Base-by-base conservation (phyloP, 2,329 filamentous ascomycete genomes). In the Aspergillus cejpii region DNA sequence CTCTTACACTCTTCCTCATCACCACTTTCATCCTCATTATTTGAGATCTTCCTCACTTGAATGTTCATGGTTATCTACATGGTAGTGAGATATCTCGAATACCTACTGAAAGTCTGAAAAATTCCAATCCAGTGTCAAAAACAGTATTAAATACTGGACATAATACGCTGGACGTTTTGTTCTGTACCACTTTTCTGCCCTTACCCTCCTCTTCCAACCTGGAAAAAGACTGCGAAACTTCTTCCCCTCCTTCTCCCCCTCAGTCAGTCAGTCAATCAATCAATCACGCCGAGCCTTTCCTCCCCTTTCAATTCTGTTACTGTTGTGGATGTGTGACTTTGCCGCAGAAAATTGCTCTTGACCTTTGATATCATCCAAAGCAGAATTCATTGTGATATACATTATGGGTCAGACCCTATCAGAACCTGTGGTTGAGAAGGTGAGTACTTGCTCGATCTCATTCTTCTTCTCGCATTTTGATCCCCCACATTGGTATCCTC, bases 371-470 rank as follows among this genome's bases (percentile, higher is more conserved):
- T 47, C 29, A 29, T 37, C 42, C 40, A 49, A 47, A 49, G 41
- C 42, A 50, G 47, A 24, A 54, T 55, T 52, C 17, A 49, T 55
- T 51, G 53, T 46, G 41, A 45, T 50, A 54, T 52, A 60, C 64
- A 77, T 67, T 73, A 98, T 98, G 92, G 92, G 92, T 80, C 92
- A 98, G 79, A 98, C 92, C 72, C 84, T 98, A 67, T 97, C 91
- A 64, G 92, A 98, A 78, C 92, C 92, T 64, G 90, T 98, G 65
- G 86, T 95, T 70, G 92, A 97, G 69, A 98, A 98, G 90, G 92
- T 98, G 79, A 68, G 80, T 58, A 38, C 44, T 39, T 46, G n/a
- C 40, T 43, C 26, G 48, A 46, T 33, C 44, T 47, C 43, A 38
- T 50, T 46, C 41, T 24, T 50, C 44, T 33, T 26, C 71, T 49